Evolutionary conservation across 2,329 filamentous ascomycete genomes (phyloP).

Genomic region (Cladosporium cucumerinum): DNA sequence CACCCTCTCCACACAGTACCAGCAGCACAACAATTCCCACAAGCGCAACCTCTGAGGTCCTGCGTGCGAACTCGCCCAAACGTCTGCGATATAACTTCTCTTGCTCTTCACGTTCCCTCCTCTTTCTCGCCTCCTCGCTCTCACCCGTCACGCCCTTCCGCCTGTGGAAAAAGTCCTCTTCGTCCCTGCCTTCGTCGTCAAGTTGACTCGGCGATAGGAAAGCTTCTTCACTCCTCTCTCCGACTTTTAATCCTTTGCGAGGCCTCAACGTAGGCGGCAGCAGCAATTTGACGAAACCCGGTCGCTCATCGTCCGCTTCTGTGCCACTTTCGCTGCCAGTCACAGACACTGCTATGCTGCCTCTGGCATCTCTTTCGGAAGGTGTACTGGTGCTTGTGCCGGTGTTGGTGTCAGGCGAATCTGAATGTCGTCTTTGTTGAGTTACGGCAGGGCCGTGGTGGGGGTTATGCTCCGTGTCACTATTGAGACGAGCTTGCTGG

Average conservation of each 20-base stretch:
- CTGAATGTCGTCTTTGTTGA: conserved; percentile 22
- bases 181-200: conserved; percentile 44
- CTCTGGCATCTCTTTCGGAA: not conserved
- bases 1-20: conserved; percentile 40
- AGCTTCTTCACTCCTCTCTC: conserved; percentile 39
- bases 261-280: conserved; percentile 71
- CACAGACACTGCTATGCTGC: not conserved
- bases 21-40: conserved; percentile 51
- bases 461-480: conserved; percentile 19
- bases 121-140: conserved; percentile 25
- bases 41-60: conserved; percentile 54
- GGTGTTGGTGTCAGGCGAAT: not conserved
- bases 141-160: conserved; percentile 26
- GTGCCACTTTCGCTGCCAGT: conserved; percentile 77
- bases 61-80: conserved; percentile 80
- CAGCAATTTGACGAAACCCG: conserved; percentile 69
- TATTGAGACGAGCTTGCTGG: conserved; percentile 19
- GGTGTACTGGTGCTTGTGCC: not conserved
- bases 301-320: conserved; percentile 89
- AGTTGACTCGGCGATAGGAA: conserved; percentile 48
- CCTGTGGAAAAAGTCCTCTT: conserved; percentile 37
- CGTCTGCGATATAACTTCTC: conserved; percentile 74
- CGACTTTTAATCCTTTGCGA: conserved; percentile 72
- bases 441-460: conserved; percentile 18
- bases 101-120: conserved; percentile 43